Conservation (phyloP, 176 grass and related monocot genomes). For the Carex scoparia region DNA sequence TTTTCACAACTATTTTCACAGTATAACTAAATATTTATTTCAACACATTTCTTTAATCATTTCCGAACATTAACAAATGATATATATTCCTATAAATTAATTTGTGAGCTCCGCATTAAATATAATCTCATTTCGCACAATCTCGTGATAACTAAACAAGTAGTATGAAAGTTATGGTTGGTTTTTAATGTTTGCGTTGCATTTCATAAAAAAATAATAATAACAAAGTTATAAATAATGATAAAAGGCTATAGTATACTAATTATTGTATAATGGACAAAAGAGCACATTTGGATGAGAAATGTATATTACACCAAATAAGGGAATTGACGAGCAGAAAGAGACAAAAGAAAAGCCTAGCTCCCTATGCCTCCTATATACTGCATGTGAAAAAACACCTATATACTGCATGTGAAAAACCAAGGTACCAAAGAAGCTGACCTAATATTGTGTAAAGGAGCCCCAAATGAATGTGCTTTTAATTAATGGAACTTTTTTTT, state of each 20-base stretch:
- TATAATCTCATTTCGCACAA: too few relatives aligned
- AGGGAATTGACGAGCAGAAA: slow-evolving; percentile 8
- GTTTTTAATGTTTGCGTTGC: too few relatives aligned
- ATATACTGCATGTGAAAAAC: slow-evolving; percentile 14
- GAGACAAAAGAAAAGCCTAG: slow-evolving; percentile 7
- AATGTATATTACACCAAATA: slow-evolving; percentile 5
- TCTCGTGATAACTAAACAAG: too few relatives aligned
- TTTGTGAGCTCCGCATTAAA: too few relatives aligned
- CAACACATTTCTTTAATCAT: too few relatives aligned
- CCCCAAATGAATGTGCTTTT: slow-evolving; percentile 23
- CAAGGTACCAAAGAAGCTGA: slow-evolving; percentile 9
- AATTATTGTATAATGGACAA: neutral
- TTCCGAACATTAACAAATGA: too few relatives aligned
- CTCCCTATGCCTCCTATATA: neutral
- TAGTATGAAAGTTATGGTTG: too few relatives aligned
- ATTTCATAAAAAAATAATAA: too few relatives aligned
- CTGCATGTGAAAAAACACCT: neutral
- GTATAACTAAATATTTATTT: too few relatives aligned
- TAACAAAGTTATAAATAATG: too few relatives aligned
- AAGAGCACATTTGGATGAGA: neutral
- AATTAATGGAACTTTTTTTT: slow-evolving; percentile 1
- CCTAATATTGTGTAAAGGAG: slow-evolving; percentile 11
- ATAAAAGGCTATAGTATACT: neutral
- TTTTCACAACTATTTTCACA: too few relatives aligned
- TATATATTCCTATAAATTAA: too few relatives aligned